These are phyloP conservation scores for Przewalskia tangutica DNA, from an alignment of 257 asterid species.

Conservation along the genomic window DNA sequence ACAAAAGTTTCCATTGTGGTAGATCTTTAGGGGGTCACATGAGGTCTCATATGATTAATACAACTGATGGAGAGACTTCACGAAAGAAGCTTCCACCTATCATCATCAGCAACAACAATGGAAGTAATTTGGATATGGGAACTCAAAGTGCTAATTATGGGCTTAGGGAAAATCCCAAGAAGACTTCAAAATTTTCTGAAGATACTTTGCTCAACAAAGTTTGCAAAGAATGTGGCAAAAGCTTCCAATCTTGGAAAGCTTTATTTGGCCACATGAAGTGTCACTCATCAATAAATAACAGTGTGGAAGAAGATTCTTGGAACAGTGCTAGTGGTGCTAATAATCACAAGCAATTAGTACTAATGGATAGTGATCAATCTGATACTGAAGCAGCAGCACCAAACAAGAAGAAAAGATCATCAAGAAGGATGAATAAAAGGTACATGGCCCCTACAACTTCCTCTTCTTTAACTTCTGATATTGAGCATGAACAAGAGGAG, in stretches of 20 bases:
- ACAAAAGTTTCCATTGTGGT: constrained; percentile 51
- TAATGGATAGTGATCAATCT: constrained; percentile 38
- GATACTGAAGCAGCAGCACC: constrained; percentile 40
- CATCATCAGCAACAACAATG: not conserved
- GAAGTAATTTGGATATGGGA: not conserved
- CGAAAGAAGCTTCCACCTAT: not conserved
- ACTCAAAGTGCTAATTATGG: not conserved
- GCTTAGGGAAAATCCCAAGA: constrained; percentile 29
- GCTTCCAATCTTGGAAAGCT: constrained; percentile 75
- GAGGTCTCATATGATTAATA: constrained; percentile 78
- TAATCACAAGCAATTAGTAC: not conserved
- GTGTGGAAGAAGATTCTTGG: constrained; percentile 29
- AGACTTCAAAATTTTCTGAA: constrained; percentile 15
- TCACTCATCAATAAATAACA: constrained; percentile 36
- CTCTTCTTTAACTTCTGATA: constrained; percentile 37
- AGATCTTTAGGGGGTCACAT: constrained; percentile 64
- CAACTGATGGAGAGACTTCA: constrained; percentile 21
- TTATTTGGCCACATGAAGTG: constrained; percentile 86
- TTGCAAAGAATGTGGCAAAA: constrained; percentile 76
- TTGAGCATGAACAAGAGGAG: constrained; percentile 58
- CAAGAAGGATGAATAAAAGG: constrained; percentile 41
- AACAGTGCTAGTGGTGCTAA: constrained; percentile 1
- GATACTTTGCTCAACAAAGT: constrained; percentile 30
- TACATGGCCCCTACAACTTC: constrained; percentile 30
- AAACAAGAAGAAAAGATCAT: constrained; percentile 48